Conservation (phyloP, 805 yeast species). For the Barnettozyma populi region DNA sequence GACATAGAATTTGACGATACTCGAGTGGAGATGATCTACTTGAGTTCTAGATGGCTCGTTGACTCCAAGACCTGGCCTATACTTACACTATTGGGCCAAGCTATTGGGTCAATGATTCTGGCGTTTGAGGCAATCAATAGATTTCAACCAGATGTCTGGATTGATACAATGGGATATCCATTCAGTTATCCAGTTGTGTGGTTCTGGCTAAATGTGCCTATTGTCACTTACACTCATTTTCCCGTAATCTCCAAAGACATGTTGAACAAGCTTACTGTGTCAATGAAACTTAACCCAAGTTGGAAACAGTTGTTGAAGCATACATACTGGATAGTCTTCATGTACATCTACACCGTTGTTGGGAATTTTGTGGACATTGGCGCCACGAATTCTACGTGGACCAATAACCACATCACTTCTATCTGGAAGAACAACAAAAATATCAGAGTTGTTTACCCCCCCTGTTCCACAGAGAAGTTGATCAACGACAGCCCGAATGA, state of each 20-base stretch:
- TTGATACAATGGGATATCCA: constrained; percentile 94
- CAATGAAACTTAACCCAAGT: constrained; percentile 18
- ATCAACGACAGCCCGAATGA: constrained; percentile 6
- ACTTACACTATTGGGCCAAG: constrained; percentile 83
- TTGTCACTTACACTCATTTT: constrained; percentile 87
- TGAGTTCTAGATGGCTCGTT: constrained; percentile 52
- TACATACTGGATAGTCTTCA: constrained; percentile 67
- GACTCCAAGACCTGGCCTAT: constrained; percentile 71
- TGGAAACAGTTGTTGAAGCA: constrained; percentile 36
- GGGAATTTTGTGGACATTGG: constrained; percentile 65
- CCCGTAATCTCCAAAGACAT: constrained; percentile 88
- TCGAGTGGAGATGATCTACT: constrained; percentile 57
- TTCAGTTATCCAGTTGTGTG: constrained; percentile 69
- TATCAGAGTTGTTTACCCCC: constrained; percentile 69
- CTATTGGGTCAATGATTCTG: constrained; percentile 68
- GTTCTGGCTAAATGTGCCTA: constrained; percentile 59
- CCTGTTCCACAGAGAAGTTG: constrained; percentile 64
- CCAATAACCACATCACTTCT: constrained; percentile 60
- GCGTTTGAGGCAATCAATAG: constrained; percentile 64
- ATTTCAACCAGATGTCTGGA: constrained; percentile 78
- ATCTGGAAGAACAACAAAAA: constrained; percentile 55
- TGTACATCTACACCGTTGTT: constrained; percentile 55
- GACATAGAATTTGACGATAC: constrained; percentile 43
- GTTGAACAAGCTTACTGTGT: constrained; percentile 53
- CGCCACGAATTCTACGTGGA: constrained; percentile 89